Conservation (phyloP, 2,329 filamentous ascomycete genomes). For the Microcera coccophila region DNA sequence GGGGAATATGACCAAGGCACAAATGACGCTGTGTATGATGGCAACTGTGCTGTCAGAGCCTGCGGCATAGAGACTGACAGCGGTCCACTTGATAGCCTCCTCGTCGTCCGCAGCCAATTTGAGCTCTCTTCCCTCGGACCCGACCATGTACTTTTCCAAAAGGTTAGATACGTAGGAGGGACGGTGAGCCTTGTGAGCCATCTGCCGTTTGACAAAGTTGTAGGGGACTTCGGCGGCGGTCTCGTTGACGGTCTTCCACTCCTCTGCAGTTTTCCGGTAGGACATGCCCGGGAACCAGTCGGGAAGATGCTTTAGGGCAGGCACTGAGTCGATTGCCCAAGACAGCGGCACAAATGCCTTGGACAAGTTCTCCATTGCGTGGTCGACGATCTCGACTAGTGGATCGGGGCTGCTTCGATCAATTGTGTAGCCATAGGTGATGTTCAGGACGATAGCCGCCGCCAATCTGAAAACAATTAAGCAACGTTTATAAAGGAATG, state of each 20-base stretch:
- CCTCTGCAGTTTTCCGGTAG: conserved; percentile 25
- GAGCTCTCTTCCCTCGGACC: neutral
- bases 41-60: conserved; percentile 30
- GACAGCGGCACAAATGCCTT: conserved; percentile 26
- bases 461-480: conserved; percentile 22
- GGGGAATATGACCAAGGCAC: conserved; percentile 24
- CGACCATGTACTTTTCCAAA: conserved; percentile 14
- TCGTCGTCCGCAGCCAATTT: conserved; percentile 17
- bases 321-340: conserved; percentile 34
- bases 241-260: conserved; percentile 20
- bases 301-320: conserved; percentile 29
- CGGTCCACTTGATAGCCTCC: conserved; percentile 22
- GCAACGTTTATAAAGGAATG: neutral
- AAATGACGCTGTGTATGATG: conserved; percentile 19
- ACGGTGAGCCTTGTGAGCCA: conserved; percentile 13
- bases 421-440: conserved; percentile 32
- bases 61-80: conserved; percentile 27
- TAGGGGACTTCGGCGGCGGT: conserved; percentile 26
- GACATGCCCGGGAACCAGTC: conserved; percentile 27
- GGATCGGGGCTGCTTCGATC: conserved; percentile 28
- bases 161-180: conserved; percentile 29
- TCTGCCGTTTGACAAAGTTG: conserved; percentile 28
- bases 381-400: conserved; percentile 28
- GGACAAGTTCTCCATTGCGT: conserved; percentile 28
- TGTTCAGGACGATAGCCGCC: conserved; percentile 24